A percentile compares a stretch with the other conserved stretches of the same genome.
These are phyloP conservation scores for Kitagawia praeruptora DNA, from an alignment of 129 eudicot genomes.

Conservation along the genomic window DNA sequence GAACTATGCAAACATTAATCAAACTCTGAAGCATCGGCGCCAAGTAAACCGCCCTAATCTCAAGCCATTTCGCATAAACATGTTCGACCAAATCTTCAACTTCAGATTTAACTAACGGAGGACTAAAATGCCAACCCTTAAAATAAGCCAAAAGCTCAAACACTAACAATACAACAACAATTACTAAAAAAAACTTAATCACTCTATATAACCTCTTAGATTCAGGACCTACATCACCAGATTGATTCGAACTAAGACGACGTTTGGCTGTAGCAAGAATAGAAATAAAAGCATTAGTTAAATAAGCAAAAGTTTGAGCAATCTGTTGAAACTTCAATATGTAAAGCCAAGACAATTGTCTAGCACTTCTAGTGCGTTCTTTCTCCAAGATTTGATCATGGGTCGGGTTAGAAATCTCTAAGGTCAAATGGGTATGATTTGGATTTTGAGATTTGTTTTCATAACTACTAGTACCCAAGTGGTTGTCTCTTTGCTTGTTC, in stretches of 20 bases:
- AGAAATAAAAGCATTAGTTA: conserved; percentile 27
- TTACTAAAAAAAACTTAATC: conserved; percentile 40
- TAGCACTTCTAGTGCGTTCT: conserved; percentile 57
- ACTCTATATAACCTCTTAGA: conserved; percentile 36
- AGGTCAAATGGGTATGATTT: conserved; percentile 22
- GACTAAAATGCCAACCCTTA: conserved; percentile 75
- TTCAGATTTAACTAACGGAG: conserved; percentile 42
- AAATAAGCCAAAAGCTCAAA: conserved; percentile 64
- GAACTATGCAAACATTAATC: conserved; percentile 53
- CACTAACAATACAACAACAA: conserved; percentile 32
- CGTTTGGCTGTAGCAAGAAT: conserved; percentile 50
- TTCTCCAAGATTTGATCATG: conserved; percentile 26
- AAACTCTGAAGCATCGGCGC: conserved; percentile 65
- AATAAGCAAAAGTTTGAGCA: conserved; percentile 28
- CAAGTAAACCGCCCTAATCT: conserved; percentile 53
- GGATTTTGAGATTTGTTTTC: conserved; percentile 22
- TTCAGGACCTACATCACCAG: conserved; percentile 20
- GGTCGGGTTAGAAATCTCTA: conserved; percentile 30
- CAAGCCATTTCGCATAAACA: conserved; percentile 63
- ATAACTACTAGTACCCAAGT: background rate
- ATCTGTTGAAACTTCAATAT: conserved; percentile 44
- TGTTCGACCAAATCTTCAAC: conserved; percentile 43
- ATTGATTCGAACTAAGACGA: conserved; percentile 27
- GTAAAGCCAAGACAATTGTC: conserved; percentile 64
- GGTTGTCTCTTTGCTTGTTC: conserved; percentile 55